Evolutionary conservation across 805 yeast species (phyloP).

Genomic region (Lipomyces orientalis): DNA sequence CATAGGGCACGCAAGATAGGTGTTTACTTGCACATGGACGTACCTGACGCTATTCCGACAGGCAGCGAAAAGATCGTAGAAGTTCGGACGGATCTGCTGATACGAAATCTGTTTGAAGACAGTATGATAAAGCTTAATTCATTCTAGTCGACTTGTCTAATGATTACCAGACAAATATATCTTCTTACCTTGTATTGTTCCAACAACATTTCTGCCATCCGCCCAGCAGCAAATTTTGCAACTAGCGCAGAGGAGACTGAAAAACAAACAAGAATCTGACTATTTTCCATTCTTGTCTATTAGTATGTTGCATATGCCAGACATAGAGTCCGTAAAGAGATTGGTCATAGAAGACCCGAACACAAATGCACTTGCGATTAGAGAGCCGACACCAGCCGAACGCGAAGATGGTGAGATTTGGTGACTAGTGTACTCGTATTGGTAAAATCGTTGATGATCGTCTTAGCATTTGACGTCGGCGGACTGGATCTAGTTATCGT

Average conservation of each 20-base stretch:
- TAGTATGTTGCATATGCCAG: slow-evolving; percentile 12
- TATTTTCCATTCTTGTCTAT: slow-evolving; percentile 17
- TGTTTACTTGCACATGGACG: slow-evolving; percentile 78
- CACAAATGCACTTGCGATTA: neutral
- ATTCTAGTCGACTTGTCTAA: neutral
- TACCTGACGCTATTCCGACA: slow-evolving; percentile 12
- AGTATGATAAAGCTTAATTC: slow-evolving; percentile 46
- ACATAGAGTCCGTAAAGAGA: slow-evolving; percentile 2
- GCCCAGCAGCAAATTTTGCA: neutral
- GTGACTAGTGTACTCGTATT: neutral
- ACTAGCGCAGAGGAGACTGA: neutral
- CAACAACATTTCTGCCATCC: slow-evolving; percentile 41
- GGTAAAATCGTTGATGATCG: neutral
- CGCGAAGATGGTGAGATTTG: slow-evolving; percentile 4
- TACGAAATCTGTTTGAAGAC: slow-evolving; percentile 57
- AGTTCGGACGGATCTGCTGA: slow-evolving; percentile 62
- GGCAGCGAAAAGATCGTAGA: slow-evolving; percentile 48
- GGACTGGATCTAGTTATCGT: slow-evolving; percentile 75
- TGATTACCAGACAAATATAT: slow-evolving; percentile 38
- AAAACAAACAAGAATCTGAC: neutral
- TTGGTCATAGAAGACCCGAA: neutral
- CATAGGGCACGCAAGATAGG: slow-evolving; percentile 58
- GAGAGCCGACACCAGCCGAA: slow-evolving; percentile 12
- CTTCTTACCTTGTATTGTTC: slow-evolving; percentile 53
- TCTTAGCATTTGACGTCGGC: slow-evolving; percentile 38